Evolutionary conservation across 306 rosid species (phyloP).

Genomic region (Luffa aegyptiaca): DNA sequence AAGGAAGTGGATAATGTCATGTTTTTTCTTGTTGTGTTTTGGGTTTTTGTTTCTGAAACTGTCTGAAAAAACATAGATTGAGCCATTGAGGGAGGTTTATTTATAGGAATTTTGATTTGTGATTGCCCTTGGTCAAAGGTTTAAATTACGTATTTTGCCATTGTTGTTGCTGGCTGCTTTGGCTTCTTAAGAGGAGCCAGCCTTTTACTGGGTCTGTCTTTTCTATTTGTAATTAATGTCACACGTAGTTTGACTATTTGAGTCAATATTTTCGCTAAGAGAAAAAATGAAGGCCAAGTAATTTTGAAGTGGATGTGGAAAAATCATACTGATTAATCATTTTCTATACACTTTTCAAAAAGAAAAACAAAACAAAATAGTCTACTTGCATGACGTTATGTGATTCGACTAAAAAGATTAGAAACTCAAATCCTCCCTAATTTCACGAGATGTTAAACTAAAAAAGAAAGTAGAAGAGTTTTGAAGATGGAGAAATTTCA

Average conservation of each 20-base stretch:
- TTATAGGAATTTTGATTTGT: background rate
- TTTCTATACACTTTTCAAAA: background rate
- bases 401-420: too few relatives aligned
- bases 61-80: background rate
- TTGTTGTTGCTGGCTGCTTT: background rate
- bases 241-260: background rate
- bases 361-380: background rate
- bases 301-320: background rate
- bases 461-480: too few relatives aligned
- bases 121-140: background rate
- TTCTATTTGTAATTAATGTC: background rate
- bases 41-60: background rate
- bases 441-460: too few relatives aligned
- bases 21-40: background rate
- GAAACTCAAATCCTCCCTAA: too few relatives aligned
- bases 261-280: background rate
- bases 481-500: too few relatives aligned
- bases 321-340: background rate
- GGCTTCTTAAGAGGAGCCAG: background rate
- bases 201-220: background rate
- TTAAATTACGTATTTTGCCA: background rate
- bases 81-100: background rate
- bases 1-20: conserved; percentile 24
- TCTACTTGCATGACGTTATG: too few relatives aligned
- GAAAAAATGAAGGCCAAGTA: background rate